Evolutionary conservation across 139 green algal genomes (phyloP).

Genomic region (Limnomonas spitsbergensis): DNA sequence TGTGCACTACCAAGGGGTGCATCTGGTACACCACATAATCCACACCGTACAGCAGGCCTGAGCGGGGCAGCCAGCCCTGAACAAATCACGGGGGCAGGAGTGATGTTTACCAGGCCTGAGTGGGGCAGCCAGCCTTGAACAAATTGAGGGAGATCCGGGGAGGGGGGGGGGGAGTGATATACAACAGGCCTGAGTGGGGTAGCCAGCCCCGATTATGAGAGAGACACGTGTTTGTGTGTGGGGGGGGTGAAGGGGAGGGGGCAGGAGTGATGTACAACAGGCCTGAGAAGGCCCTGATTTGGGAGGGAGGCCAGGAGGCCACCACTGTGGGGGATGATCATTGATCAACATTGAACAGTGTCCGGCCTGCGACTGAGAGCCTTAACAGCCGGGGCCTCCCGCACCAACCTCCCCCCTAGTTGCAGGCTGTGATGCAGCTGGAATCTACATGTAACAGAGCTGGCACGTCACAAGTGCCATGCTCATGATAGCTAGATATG

Average conservation of each 20-base stretch:
- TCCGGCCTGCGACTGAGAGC: too few species aligned
- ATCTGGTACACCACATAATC: constrained; percentile 57
- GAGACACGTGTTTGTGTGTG: background rate
- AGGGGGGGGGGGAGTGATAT: background rate
- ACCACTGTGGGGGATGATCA: too few species aligned
- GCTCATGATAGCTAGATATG: too few species aligned
- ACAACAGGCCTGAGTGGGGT: too few species aligned
- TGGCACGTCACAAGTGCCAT: too few species aligned
- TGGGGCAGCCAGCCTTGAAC: background rate
- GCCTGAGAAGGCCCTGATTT: too few species aligned
- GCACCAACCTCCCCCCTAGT: too few species aligned
- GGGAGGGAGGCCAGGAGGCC: too few species aligned
- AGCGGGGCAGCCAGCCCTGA: constrained; percentile 58
- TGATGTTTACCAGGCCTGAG: background rate
- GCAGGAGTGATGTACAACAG: background rate
- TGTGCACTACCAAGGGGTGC: constrained; percentile 51
- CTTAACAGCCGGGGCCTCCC: too few species aligned
- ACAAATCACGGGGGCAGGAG: constrained; percentile 7
- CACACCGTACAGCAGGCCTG: constrained; percentile 57
- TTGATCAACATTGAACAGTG: too few species aligned
- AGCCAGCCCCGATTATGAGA: background rate
- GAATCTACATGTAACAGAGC: too few species aligned
- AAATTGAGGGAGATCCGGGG: background rate
- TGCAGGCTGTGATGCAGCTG: too few species aligned
- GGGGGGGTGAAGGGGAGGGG: background rate